These are phyloP conservation scores for Boletus rubescentipes DNA, from an alignment of 768 basidiomycete genomes.

Conservation along the genomic window DNA sequence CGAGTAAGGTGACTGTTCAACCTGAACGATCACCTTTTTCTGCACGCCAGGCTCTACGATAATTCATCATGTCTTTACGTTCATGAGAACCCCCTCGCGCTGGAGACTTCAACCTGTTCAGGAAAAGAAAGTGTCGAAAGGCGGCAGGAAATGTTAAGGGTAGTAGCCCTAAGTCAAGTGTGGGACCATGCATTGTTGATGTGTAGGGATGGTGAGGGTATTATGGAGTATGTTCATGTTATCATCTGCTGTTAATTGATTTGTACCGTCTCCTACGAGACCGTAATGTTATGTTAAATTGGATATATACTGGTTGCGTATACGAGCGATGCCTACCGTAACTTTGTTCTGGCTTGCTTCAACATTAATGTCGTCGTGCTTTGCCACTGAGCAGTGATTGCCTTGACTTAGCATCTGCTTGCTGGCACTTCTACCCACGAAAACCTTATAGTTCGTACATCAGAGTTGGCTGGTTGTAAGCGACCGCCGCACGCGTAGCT, in stretches of 20 bases:
- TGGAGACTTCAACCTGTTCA: neutral
- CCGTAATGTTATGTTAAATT: constrained; percentile 30
- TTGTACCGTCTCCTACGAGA: constrained; percentile 29
- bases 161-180: neutral
- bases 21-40: constrained; percentile 17
- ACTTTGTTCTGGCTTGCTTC: too few species aligned
- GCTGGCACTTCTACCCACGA: too few species aligned
- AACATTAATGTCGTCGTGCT: too few species aligned
- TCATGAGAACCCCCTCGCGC: neutral
- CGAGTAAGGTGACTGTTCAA: constrained; percentile 7
- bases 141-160: neutral
- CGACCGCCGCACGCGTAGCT: too few species aligned
- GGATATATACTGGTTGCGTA: constrained; percentile 7
- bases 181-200: constrained; percentile 5
- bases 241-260: constrained; percentile 31
- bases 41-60: constrained; percentile 21
- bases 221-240: constrained; percentile 26
- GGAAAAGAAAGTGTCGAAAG: neutral
- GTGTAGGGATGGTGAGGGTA: constrained; percentile 1
- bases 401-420: too few species aligned
- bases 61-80: neutral
- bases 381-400: too few species aligned
- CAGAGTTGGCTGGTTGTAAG: too few species aligned
- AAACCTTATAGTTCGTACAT: too few species aligned
- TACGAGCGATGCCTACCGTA: neutral